Conservation (phyloP, 2,329 filamentous ascomycete species). For the Emmonsiellopsis sp. region DNA sequence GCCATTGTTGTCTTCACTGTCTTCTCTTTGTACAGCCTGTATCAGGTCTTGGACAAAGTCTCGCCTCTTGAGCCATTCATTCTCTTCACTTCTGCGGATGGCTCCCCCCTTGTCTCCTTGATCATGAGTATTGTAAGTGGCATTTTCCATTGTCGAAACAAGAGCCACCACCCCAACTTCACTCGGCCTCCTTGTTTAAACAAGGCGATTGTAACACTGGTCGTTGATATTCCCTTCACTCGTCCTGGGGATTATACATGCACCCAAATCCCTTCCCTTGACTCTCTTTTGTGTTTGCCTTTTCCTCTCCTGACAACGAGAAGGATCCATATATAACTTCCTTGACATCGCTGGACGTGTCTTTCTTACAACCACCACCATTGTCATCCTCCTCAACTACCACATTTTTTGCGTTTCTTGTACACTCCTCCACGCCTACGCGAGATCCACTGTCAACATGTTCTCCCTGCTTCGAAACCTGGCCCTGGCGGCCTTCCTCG, state of each 20-base stretch:
- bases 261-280: not conserved
- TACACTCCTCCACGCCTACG: not conserved
- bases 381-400: not conserved
- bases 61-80: not conserved
- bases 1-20: not conserved
- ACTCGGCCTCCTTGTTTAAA: no score
- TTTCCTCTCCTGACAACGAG: not conserved
- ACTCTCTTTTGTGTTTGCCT: not conserved
- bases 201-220: no score
- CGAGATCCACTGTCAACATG: not conserved
- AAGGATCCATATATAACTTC: constrained; percentile 3
- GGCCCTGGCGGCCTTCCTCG: constrained; percentile 14
- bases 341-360: constrained; percentile 5
- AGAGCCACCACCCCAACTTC: no score
- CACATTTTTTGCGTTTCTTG: not conserved
- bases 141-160: no score
- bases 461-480: not conserved
- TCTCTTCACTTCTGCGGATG: not conserved
- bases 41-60: no score
- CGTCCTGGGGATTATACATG: not conserved
- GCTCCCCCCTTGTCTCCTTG: not conserved
- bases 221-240: not conserved
- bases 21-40: not conserved
- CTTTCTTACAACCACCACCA: constrained; percentile 1
- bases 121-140: no score